These are phyloP conservation scores for Fulvia fulva DNA, from an alignment of 2,329 filamentous ascomycete genomes.

Conservation along the genomic window DNA sequence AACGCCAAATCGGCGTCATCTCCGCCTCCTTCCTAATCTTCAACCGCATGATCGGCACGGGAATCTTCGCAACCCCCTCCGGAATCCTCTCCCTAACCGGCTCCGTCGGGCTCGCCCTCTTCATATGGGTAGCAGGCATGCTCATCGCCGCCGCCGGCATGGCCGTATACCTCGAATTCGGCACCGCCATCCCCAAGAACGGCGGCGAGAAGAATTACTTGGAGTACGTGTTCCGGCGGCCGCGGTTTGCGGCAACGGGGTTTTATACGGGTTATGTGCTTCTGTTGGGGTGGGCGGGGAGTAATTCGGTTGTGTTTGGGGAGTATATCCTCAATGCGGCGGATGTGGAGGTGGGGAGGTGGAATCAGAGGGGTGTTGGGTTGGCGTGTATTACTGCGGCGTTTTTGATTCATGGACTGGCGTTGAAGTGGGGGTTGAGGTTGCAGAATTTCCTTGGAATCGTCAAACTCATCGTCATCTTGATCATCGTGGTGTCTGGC, in stretches of 20 bases:
- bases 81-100: conserved; percentile 25
- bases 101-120: conserved; percentile 31
- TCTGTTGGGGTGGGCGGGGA: conserved; percentile 61
- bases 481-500: conserved; percentile 59
- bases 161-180: conserved; percentile 64
- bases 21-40: conserved; percentile 50
- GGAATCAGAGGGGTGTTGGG: conserved; percentile 65
- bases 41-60: conserved; percentile 30
- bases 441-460: conserved; percentile 63
- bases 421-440: conserved; percentile 62
- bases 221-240: conserved; percentile 48
- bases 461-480: conserved; percentile 62
- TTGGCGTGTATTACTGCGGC: conserved; percentile 63
- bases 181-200: conserved; percentile 61
- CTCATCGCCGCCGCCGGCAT: conserved; percentile 55
- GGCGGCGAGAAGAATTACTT: conserved; percentile 55
- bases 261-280: conserved; percentile 60
- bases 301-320: conserved; percentile 66
- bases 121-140: conserved; percentile 41
- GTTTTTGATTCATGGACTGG: conserved; percentile 62
- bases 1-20: conserved; percentile 50
- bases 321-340: conserved; percentile 67
- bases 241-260: conserved; percentile 58
- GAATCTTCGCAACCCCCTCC: conserved; percentile 27
- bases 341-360: conserved; percentile 57